A percentile compares a stretch with the other conserved stretches of the same genome.
These are phyloP conservation scores for Naganishia albida DNA, from an alignment of 1,284 basidiomycete genomes.

Conservation along the genomic window DNA sequence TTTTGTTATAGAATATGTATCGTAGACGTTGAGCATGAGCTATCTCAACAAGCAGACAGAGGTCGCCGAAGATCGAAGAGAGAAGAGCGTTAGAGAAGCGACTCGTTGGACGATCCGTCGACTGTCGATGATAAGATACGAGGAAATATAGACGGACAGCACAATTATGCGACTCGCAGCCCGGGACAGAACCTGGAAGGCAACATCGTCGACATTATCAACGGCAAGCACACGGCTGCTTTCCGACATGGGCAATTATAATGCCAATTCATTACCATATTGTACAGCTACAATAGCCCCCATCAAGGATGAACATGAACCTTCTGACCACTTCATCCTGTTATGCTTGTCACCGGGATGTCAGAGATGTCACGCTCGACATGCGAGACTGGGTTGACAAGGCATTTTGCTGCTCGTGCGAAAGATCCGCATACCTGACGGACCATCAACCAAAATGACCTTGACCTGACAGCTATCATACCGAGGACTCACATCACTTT, in stretches of 20 bases:
- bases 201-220: too few relatives aligned
- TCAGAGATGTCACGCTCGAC: slow-evolving; percentile 10
- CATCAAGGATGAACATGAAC: neutral
- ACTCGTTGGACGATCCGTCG: too few relatives aligned
- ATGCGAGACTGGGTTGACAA: slow-evolving; percentile 61
- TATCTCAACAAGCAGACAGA: neutral
- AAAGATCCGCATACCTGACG: slow-evolving; percentile 78
- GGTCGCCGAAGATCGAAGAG: too few relatives aligned
- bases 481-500: slow-evolving; percentile 60
- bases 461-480: slow-evolving; percentile 7
- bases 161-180: too few relatives aligned
- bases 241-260: too few relatives aligned
- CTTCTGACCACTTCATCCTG: neutral
- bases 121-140: too few relatives aligned
- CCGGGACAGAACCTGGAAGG: too few relatives aligned
- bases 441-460: neutral
- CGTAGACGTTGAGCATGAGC: neutral
- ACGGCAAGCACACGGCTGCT: too few relatives aligned
- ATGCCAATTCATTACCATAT: too few relatives aligned
- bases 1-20: neutral
- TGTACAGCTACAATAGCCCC: too few relatives aligned
- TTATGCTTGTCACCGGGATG: neutral
- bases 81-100: too few relatives aligned
- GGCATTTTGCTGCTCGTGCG: slow-evolving; percentile 79
- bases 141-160: too few relatives aligned